Conservation (phyloP, 2,329 filamentous ascomycete genomes). For the Fusarium mangiferae region DNA sequence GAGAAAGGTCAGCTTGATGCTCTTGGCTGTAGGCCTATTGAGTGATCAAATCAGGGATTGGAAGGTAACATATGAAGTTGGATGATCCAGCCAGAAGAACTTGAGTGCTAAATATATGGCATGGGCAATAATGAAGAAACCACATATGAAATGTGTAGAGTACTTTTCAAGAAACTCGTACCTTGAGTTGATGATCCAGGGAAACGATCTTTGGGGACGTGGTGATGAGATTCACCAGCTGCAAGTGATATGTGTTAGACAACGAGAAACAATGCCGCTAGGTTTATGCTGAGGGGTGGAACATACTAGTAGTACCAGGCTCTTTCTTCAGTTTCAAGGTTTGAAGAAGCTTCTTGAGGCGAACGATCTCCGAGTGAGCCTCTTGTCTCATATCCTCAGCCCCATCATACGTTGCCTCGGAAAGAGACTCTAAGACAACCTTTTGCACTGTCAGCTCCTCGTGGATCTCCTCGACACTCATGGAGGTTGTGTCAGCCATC, state of each 20-base stretch:
- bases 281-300: background rate
- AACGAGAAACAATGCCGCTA: background rate
- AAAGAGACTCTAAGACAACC: constrained; percentile 57
- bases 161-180: constrained; percentile 2
- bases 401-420: constrained; percentile 39
- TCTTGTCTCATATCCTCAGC: constrained; percentile 46
- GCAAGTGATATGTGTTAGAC: background rate
- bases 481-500: constrained; percentile 30
- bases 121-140: background rate
- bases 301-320: constrained; percentile 5
- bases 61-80: background rate
- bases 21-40: background rate
- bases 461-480: constrained; percentile 44
- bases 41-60: background rate
- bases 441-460: constrained; percentile 57
- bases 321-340: constrained; percentile 15
- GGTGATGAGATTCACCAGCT: constrained; percentile 3
- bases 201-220: background rate
- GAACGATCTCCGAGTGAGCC: constrained; percentile 42
- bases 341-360: constrained; percentile 48
- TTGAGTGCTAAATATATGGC: background rate
- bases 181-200: constrained; percentile 17
- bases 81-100: background rate
- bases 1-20: constrained; percentile 18
- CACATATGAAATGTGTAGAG: background rate